Evolutionary conservation across 1,284 basidiomycete species (phyloP), one percentile per base, ranked within the genome.

Genomic region (Wallemia ichthyophaga): DNA sequence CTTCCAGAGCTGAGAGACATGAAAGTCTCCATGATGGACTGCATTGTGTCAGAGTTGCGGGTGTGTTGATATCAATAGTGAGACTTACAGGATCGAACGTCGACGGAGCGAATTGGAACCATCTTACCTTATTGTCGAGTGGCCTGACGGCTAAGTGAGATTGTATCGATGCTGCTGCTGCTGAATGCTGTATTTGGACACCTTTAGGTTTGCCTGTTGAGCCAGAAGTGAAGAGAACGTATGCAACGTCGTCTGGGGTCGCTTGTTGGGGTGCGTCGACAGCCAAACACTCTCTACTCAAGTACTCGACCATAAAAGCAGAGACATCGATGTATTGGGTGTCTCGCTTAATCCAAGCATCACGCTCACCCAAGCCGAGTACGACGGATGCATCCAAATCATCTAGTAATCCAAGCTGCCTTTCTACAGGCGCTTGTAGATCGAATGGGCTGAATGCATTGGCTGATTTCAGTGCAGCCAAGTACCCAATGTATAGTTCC

Each of bases 171-270:
- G 62, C 65, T 2, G 67, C 64, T 25, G 68, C 59, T 0, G 66
- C 67, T 19, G 63, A 60, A 25, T 68, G 67, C 21, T 61, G 62
- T 58, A 68, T 63, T 65, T 80, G 80, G 57, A 99, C 92, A 48
- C 94, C 94, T 73, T 99, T 98, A 1, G 94, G 94, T 59, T 98
- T 91, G 57, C 94, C 94, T 0, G 94, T 98, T 63, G 86, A 92
- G 58, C 94, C 94, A 63, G 85, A 92, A 1, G 94, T 99, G 72
- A 99, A 99, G 28, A 68, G 61, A 37, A 68, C 61, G 60, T 67
- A 67, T 58, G 66, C 65, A 21, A 48, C 37, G n/a, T 48, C 37
- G n/a, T 48, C 37, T 48, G 37, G 37, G n/a, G 13, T 17, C 5
- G 37, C 37, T 48, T 48, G 37, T 5, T 48, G n/a, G 17, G 11